Base-by-base conservation (phyloP, 2,329 filamentous ascomycete species). In the Acephala macrosclerotiorum region DNA sequence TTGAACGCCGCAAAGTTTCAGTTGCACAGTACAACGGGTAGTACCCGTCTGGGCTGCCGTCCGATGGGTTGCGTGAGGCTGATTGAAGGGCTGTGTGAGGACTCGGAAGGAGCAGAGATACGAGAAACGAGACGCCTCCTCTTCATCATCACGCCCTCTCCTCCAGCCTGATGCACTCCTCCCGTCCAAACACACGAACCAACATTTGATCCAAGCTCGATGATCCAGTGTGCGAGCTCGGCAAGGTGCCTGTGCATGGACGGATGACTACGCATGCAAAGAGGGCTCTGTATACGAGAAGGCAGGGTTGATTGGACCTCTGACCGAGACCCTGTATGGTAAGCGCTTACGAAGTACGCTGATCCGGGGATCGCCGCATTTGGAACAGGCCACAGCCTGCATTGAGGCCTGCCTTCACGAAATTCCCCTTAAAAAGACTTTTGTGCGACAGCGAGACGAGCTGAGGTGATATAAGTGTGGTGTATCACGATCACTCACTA, bases 281-380 rank as follows among this genome's bases (percentile, higher is more conserved):
- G 59, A 58, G 45, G 57, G 33, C 38, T 20, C 38, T 47, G 38
- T 67, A 67, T 67, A 67, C 66, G 66, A 67, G 66, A 67, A 61
- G 16, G 29, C 16, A 6, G 22, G 38, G 25, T 11, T 65, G 56
- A 67, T 67, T 67, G 66, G 66, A 11, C 38, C 6, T n/a, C 8
- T 38, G 60, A 65, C 38, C 66, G 66, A 65, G 38, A 55, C 35
- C 25, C 59, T 60, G 53, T 47, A 29, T 57, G n/a, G 60, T 63
- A 67, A 67, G 66, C 66, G 63, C 66, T 67, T 65, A 63, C n/a
- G n/a, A n/a, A n/a, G n/a, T n/a, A n/a, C 63, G 62, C 25, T 65
- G 61, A 67, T 67, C 66, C 58, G 66, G 66, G 62, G 62, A 63
- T 67, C 62, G 63, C 65, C 60, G 51, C 55, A 60, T 63, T 63